These are phyloP conservation scores for Diaporthe vexans DNA, from an alignment of 2,329 filamentous ascomycete species.

Conservation along the genomic window DNA sequence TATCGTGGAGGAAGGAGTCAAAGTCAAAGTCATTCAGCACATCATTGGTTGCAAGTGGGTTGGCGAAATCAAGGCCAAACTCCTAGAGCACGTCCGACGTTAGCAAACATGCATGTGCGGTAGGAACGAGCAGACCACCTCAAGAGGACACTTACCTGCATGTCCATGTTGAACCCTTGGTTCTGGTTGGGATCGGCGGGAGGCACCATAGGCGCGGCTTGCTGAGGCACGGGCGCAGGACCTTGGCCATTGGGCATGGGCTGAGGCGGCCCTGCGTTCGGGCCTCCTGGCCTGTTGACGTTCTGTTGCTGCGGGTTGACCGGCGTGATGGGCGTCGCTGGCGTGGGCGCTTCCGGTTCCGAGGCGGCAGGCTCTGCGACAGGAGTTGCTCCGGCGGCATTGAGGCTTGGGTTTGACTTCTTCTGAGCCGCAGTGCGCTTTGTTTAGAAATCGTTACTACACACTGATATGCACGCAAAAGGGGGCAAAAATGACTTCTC, in stretches of 20 bases:
- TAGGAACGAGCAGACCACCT: neutral
- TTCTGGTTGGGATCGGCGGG: conserved; percentile 64
- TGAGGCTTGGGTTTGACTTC: conserved; percentile 71
- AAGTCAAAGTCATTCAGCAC: conserved; percentile 78
- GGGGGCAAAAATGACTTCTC: conserved; percentile 50
- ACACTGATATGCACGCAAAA: conserved; percentile 37
- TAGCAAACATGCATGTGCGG: conserved; percentile 18
- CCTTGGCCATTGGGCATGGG: conserved; percentile 59
- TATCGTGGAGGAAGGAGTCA: conserved; percentile 75
- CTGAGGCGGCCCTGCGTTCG: conserved; percentile 56
- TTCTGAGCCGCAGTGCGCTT: conserved; percentile 69
- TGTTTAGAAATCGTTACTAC: conserved; percentile 42
- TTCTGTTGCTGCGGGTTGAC: conserved; percentile 59
- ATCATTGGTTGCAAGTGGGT: conserved; percentile 66
- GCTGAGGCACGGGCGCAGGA: conserved; percentile 58
- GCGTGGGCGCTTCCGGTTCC: conserved; percentile 71
- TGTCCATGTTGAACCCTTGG: conserved; percentile 61
- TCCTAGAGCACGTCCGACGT: conserved; percentile 51
- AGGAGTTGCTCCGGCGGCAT: conserved; percentile 66
- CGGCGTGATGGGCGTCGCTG: conserved; percentile 75
- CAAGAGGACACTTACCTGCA: conserved; percentile 59
- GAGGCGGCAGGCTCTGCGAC: conserved; percentile 65
- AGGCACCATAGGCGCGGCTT: conserved; percentile 59
- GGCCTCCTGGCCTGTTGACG: conserved; percentile 64
- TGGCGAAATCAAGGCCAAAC: conserved; percentile 69